Evolutionary conservation across 768 basidiomycete species (phyloP).

Genomic region (Pulveroboletus sp.): DNA sequence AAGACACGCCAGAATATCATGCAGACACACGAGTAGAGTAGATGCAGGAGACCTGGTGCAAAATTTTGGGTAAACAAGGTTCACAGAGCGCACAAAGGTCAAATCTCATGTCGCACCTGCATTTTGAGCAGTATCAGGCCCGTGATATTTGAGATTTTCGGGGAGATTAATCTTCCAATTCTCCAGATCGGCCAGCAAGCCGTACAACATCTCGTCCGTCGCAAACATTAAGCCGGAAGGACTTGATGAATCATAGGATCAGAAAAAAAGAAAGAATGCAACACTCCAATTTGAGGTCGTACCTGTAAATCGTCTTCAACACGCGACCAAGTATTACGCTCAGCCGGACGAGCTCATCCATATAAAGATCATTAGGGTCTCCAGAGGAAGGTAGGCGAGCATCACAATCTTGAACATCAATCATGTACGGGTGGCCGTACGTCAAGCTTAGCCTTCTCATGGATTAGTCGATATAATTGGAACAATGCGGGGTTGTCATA

Average conservation of each 20-base stretch:
- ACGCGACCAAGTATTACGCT: constrained; percentile 91
- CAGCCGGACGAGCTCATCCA: constrained; percentile 89
- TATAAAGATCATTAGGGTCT: constrained; percentile 72
- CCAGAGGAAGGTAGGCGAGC: constrained; percentile 89
- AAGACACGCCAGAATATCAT: constrained; percentile 99
- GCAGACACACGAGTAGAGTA: constrained; percentile 84
- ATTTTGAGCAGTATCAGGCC: constrained; percentile 59
- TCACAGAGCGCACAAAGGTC: background rate
- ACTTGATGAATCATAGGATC: constrained; percentile 35
- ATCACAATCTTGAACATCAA: constrained; percentile 96
- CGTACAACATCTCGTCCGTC: constrained; percentile 74
- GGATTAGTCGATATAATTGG: constrained; percentile 2
- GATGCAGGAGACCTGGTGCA: constrained; percentile 73
- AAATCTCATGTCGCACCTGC: constrained; percentile 51
- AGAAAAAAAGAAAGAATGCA: constrained; percentile 3
- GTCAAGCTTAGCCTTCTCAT: constrained; percentile 72
- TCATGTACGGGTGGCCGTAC: constrained; percentile 93
- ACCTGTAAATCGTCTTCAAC: constrained; percentile 92
- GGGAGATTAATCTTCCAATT: constrained; percentile 81
- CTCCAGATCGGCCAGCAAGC: constrained; percentile 63
- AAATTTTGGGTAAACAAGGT: constrained; percentile 3
- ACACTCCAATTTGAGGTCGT: constrained; percentile 12
- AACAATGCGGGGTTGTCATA: constrained; percentile 33
- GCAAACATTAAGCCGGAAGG: constrained; percentile 86
- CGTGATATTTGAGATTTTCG: constrained; percentile 72